These are phyloP conservation scores for Batkoa obscura DNA, from an alignment of 371 early-diverging fungal genomes.

Conservation along the genomic window DNA sequence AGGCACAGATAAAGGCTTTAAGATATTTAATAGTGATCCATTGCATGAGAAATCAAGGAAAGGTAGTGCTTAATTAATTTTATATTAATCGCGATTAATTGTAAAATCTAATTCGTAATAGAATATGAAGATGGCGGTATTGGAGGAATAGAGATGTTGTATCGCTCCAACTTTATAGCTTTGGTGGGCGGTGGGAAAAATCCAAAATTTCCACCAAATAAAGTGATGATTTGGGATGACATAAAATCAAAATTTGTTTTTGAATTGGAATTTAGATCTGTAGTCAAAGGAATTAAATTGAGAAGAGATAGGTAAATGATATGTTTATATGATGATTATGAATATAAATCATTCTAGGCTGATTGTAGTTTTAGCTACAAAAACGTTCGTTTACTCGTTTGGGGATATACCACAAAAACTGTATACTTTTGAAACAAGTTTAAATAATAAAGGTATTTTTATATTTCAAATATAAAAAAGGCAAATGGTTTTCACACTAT, in stretches of 20 bases:
- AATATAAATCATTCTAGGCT: conserved; percentile 22
- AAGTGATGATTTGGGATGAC: conserved; percentile 81
- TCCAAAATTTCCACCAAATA: conserved; percentile 72
- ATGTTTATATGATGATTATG: conserved; percentile 12
- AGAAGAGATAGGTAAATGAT: conserved; percentile 45
- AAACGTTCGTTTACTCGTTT: conserved; percentile 70
- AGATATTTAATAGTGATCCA: conserved; percentile 88
- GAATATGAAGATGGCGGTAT: conserved; percentile 62
- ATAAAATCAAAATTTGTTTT: conserved; percentile 43
- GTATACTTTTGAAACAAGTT: conserved; percentile 65
- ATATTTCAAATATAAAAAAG: not conserved
- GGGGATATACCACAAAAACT: conserved; percentile 42
- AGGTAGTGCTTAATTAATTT: conserved; percentile 21
- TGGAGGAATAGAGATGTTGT: conserved; percentile 86
- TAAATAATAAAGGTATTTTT: conserved; percentile 49
- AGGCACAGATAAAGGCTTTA: conserved; percentile 76
- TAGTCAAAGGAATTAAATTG: conserved; percentile 61
- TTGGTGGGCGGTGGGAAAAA: conserved; percentile 88
- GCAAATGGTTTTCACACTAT: not conserved
- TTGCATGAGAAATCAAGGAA: conserved; percentile 59
- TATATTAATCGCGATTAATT: not conserved
- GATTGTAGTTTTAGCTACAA: conserved; percentile 54
- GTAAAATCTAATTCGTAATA: not conserved
- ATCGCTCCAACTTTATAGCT: conserved; percentile 79
- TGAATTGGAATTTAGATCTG: conserved; percentile 62